Evolutionary conservation across 1,284 basidiomycete genomes (phyloP), one percentile per base, ranked within the genome.

Genomic region (Porogramme epimiltina): DNA sequence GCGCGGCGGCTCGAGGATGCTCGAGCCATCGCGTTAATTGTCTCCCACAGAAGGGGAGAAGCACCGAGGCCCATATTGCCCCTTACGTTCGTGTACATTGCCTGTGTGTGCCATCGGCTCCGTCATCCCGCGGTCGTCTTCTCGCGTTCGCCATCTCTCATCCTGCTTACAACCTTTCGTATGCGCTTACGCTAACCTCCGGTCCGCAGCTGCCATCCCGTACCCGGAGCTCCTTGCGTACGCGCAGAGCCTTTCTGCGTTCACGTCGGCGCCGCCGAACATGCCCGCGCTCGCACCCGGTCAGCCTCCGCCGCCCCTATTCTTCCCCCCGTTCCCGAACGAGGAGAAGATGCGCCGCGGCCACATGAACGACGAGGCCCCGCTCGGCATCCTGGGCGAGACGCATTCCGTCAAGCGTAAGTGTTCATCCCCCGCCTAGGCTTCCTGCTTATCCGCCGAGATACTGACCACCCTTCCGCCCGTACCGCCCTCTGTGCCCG

Each of bases 341-440:
- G 90, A 91, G 72, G 89, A 90, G 66, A 91, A 89, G 69, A 91
- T 92, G 89, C 82, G 89, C 38, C 77, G 82, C 33, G 89, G 89
- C 0, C 79, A 79, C 52, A 80, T 92, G 68, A 89, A 88, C 63
- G 81, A 82, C 22, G 87, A 91, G 66, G 86, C 83, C 20, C 87
- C 89, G 1, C 75, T 92, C 46, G 89, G 87, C 3, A 66, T 81
- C 33, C 74, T 88, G 36, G 89, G 89, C 26, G 89, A 92, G 71
- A 89, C 84, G 3, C 87, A 90, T 65, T 82, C 84, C 20, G 85
- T 91, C 52, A 75, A 80, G 70, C 78, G 89, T 90, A 65, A 67
- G 83, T 66, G 78, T 63, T 22, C 36, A 36, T 39, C 28, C 3
- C 28, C n/a, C n/a, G 8, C 18, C 18, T 18, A 18, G 15, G n/a